Base-by-base conservation (phyloP, 1,139 yeast genomes). In the Trichomonascaceae sp. region DNA sequence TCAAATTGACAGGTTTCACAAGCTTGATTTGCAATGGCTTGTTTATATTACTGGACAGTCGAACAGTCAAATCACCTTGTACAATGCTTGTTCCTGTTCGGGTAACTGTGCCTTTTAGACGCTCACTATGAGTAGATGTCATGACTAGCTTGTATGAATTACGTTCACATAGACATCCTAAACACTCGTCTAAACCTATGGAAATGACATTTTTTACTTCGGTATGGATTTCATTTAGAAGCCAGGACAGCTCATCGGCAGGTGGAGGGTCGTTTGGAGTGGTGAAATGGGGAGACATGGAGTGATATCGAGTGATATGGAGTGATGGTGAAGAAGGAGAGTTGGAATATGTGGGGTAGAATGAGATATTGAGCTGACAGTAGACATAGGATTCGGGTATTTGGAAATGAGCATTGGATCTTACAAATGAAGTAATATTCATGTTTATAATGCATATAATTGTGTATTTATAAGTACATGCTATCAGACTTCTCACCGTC, bases 111-210 rank as follows among this genome's bases (percentile, higher is more conserved):
- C 72, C 72, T 50, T 68, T 69, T 43, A 69, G 58, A 2, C 66
- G 63, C 44, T 69, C 72, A 12, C 66, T 57, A 39, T 68, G 59
- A 45, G 64, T 59, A 4, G 70, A 64, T 10, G 70, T 64, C 56
- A 70, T 63, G 15, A 67, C 73, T 43, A 70, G 62, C 47, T 67
- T 66, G 50, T 64, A 63, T 17, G 62, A 67, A n/a, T 57, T 55
- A 15, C 61, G 59, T 43, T 62, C 62, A 46, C 66, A 62, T 46
- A 68, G 57, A 43, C 66, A 54, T 2, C 58, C 59, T 30, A 64
- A 55, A 50, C 71, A 68, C 47, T 66, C 71, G 24, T 61, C 57
- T 13, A 68, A 54, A 0, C 69, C 71, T n/a, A 56, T 60, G 32
- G 53, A 54, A 12, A 68, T 58, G 19, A 66, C 60, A 5, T 56